Base-by-base conservation (phyloP, 73 alveolate species). In the Strombidium stylifer region DNA sequence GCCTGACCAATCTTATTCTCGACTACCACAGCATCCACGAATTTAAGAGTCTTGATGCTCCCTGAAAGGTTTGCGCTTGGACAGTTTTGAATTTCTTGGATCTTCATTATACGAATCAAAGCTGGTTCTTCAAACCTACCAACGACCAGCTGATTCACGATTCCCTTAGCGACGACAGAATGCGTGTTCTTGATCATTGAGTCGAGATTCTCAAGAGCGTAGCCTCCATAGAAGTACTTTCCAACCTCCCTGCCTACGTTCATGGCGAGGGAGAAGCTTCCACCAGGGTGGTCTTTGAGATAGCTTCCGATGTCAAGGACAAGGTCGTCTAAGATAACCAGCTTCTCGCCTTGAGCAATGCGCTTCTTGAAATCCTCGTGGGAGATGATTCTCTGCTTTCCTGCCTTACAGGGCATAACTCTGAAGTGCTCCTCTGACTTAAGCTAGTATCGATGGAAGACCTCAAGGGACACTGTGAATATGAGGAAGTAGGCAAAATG, bases 211-310 rank as follows among this genome's bases (percentile, higher is more conserved):
- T 86, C 96, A 23, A 86, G 52, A 1, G 69, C 54, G 40, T 73
- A 62, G 10, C 89, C 90, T 8, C 96, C 96, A 68, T 82, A 82
- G 40, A 86, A 71, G 66, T 61, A 86, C 60, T 87, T 86, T 0
- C 85, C 65, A 30, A 69, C 57, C 20, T 69, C 83, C 45, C 83
- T 69, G 2, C 83, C 83, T 15, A 69, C 20, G 36, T 69, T 69
- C 0, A 35, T 20, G 4, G 35, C 52, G 12, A 69, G 2, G 6
- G 54, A 40, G 34, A 57, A 69, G 10, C 49, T 41, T 21, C 83
- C 83, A 6, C 83, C 83, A n/a, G 83, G 83, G 32, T 69, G 83
- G 8, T 19, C 37, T 8, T 19, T n/a, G 31, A 23, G 53, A 51
- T 21, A 69, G 37, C 16, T 4, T 5, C 45, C 14, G n/a, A 51